These are phyloP conservation scores for Hyaloscypha hepaticicola DNA, from an alignment of 495 filamentous ascomycete genomes.

Conservation along the genomic window DNA sequence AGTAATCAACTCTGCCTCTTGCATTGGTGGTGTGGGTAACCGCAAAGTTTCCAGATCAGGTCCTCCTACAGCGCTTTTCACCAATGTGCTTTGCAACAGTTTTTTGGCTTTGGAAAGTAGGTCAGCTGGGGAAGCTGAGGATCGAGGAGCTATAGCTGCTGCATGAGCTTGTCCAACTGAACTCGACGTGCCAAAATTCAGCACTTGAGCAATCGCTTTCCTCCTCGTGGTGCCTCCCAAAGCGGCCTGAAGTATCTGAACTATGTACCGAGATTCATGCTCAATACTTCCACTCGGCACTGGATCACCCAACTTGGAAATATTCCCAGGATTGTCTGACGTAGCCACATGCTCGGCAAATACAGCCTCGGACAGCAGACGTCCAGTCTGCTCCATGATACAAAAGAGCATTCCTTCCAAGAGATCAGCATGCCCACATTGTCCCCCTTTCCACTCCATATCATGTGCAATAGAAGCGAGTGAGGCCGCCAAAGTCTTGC, in stretches of 20 bases:
- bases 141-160: background rate
- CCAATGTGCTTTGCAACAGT: constrained; percentile 39
- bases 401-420: constrained; percentile 29
- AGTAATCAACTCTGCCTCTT: background rate
- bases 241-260: constrained; percentile 40
- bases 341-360: constrained; percentile 29
- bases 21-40: constrained; percentile 16
- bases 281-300: background rate
- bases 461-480: constrained; percentile 11
- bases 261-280: constrained; percentile 34
- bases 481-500: constrained; percentile 16
- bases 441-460: constrained; percentile 23
- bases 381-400: constrained; percentile 24
- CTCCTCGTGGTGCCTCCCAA: constrained; percentile 33
- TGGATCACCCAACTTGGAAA: background rate
- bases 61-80: constrained; percentile 22
- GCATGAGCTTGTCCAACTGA: background rate
- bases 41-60: constrained; percentile 18
- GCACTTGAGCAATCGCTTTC: constrained; percentile 11
- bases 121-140: background rate
- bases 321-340: constrained; percentile 25
- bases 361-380: constrained; percentile 31
- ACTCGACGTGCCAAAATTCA: constrained; percentile 7
- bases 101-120: constrained; percentile 32
- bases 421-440: constrained; percentile 23